Evolutionary conservation across 805 yeast species (phyloP), one percentile per base, ranked within the genome.

Genomic region (Nakazawaea pomicola): DNA sequence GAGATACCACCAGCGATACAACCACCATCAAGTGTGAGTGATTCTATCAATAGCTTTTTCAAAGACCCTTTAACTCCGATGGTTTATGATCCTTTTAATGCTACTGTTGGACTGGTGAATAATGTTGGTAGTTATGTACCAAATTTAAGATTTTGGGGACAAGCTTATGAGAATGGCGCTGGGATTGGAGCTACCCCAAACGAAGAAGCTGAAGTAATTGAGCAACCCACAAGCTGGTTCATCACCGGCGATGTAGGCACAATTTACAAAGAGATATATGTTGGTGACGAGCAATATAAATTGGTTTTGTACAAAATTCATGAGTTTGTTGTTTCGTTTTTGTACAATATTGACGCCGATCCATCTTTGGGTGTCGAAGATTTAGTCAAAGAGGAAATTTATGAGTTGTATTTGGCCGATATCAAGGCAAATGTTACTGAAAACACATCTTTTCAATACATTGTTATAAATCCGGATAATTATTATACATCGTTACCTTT

Each of bases 41-140:
- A n/a, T n/a, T n/a, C n/a, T n/a, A n/a, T n/a, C 21, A 16, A 14
- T 9, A 4, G 14, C 10, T 57, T 46, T 33, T 38, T 61, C 8
- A 62, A 56, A 24, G 49, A 54, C 18, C 52, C 56, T 31, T 35
- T 61, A 5, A 45, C 56, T 9, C 41, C 52, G 1, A 56, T 47
- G 32, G 56, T 61, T 1, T 52, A 57, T 38, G 50, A 56, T 40
- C 65, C 66, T 3, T 47, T 61, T 25, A 46, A 46, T 33, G 36
- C 47, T 4, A 59, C 60, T 3, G 19, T 53, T 16, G 52, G 40
- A 27, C 49, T 60, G 0, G 46, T 61, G 14, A 32, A 21, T 23
- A 15, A 14, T 9, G 21, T 30, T 9, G 23, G 33, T 12, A 23
- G 21, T n/a, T 37, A 29, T 18, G 9, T 37, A 29, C 40, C 40